Evolutionary conservation across 805 yeast genomes (phyloP).

Genomic region (Peterozyma toletana): DNA sequence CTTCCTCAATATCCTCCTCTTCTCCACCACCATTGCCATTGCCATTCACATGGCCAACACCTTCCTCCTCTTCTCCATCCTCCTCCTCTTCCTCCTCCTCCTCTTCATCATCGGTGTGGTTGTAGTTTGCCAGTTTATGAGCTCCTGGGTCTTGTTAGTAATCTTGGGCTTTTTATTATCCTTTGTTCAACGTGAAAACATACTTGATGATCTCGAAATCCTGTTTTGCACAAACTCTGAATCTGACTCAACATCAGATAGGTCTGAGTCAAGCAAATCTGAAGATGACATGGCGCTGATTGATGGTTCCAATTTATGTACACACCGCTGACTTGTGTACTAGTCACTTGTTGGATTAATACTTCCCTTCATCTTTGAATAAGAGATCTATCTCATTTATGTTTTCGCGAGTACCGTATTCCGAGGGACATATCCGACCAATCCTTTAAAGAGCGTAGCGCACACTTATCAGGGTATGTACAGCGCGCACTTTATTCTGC

Average conservation of each 20-base stretch:
- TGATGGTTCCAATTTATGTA: background rate
- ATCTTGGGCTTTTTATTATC: too few relatives aligned
- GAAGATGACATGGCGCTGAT: too few relatives aligned
- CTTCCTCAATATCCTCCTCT: background rate
- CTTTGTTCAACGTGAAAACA: too few relatives aligned
- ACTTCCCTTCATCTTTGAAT: background rate
- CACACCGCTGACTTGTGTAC: background rate
- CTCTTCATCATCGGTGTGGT: background rate
- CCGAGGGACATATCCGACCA: background rate
- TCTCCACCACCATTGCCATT: background rate
- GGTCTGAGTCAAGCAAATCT: conserved; percentile 2
- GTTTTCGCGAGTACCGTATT: background rate
- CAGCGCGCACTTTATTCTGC: too few relatives aligned
- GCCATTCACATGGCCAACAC: background rate
- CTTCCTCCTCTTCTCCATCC: conserved; percentile 2
- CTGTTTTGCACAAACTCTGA: background rate
- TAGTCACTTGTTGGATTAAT: too few relatives aligned
- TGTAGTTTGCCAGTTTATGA: too few relatives aligned
- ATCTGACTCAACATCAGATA: conserved; percentile 1
- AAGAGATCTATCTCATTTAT: background rate
- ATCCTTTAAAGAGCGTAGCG: too few relatives aligned
- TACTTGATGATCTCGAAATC: too few relatives aligned
- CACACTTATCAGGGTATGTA: too few relatives aligned
- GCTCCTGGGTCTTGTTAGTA: too few relatives aligned
- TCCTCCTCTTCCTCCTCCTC: conserved; percentile 6